These are phyloP conservation scores for Claviceps sorghi DNA, from an alignment of 2,329 filamentous ascomycete genomes.

Conservation along the genomic window DNA sequence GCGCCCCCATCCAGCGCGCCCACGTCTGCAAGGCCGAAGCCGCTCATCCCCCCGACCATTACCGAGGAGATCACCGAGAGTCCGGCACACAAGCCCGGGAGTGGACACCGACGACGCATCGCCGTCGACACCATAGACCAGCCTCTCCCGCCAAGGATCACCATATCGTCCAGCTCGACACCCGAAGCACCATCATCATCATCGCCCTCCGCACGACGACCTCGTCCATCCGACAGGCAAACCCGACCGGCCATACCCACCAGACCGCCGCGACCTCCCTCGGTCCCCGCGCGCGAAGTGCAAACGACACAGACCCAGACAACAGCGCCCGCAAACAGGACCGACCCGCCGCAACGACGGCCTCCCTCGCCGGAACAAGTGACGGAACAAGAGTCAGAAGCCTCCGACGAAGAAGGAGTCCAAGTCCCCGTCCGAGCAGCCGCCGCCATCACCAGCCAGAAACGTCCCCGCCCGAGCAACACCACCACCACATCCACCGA, in stretches of 20 bases:
- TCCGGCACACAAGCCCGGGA: constrained; percentile 39
- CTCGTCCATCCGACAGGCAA: constrained; percentile 19
- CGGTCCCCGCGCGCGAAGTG: neutral
- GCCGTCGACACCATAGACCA: constrained; percentile 12
- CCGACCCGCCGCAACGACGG: neutral
- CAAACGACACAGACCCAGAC: neutral
- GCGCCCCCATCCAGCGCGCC: constrained; percentile 7
- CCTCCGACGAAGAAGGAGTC: constrained; percentile 24
- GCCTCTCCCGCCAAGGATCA: neutral
- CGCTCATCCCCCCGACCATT: constrained; percentile 5
- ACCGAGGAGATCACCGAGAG: constrained; percentile 26
- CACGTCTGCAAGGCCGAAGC: neutral
- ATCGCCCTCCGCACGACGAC: constrained; percentile 31
- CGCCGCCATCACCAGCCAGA: constrained; percentile 26
- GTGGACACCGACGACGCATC: constrained; percentile 32
- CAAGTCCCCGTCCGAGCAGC: constrained; percentile 30
- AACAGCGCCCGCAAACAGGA: neutral
- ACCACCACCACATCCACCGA: constrained; percentile 25
- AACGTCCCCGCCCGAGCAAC: constrained; percentile 25
- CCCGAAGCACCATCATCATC: constrained; percentile 14
- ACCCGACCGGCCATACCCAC: neutral
- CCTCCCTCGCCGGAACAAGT: neutral
- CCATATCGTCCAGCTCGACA: neutral
- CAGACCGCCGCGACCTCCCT: neutral
- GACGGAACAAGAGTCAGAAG: constrained; percentile 3